phyloP scores from a whole-genome alignment of 208 protist species.

The Trypanosoma grayi region DNA sequence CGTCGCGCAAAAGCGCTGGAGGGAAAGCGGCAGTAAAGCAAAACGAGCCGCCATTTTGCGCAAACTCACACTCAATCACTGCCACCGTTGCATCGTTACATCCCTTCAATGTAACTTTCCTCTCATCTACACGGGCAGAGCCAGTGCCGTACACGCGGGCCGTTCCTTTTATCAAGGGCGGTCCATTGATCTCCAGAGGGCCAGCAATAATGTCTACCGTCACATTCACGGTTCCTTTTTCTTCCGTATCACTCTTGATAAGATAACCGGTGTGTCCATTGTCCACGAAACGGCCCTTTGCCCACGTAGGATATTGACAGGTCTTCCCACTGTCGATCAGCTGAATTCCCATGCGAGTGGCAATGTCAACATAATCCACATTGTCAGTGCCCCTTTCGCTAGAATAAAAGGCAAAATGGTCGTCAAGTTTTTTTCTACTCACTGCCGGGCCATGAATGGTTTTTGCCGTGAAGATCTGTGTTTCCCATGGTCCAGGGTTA shows the following conservation, averaged over 20 bases:
- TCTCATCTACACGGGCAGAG: slow-evolving; percentile 43
- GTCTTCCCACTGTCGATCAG: slow-evolving; percentile 69
- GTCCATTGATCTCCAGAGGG: slow-evolving; percentile 53
- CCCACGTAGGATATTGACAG: slow-evolving; percentile 46
- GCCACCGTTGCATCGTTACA: slow-evolving; percentile 68
- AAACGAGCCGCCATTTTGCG: slow-evolving; percentile 52
- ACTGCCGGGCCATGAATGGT: slow-evolving; percentile 16
- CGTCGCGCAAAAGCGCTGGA: slow-evolving; percentile 49
- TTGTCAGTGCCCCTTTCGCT: slow-evolving; percentile 23
- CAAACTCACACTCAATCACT: slow-evolving; percentile 73
- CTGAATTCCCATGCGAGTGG: slow-evolving; percentile 59
- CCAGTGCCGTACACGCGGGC: slow-evolving; percentile 56
- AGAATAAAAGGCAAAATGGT: slow-evolving; percentile 71
- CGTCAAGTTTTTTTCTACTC: slow-evolving; percentile 39
- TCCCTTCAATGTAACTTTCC: slow-evolving; percentile 59
- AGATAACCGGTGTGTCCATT: slow-evolving; percentile 87
- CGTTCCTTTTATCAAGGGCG: slow-evolving; percentile 37
- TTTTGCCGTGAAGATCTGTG: slow-evolving; percentile 22
- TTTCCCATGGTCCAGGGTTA: slow-evolving; percentile 62
- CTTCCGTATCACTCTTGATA: slow-evolving; percentile 59
- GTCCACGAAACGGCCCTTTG: slow-evolving; percentile 71
- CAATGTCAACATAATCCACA: slow-evolving; percentile 36
- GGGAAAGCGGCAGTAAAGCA: slow-evolving; percentile 69
- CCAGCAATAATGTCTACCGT: slow-evolving; percentile 71
- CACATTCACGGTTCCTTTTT: slow-evolving; percentile 39